Evolutionary conservation across 2,329 filamentous ascomycete species (phyloP).

Genomic region (Coniochaeta hoffmannii): DNA sequence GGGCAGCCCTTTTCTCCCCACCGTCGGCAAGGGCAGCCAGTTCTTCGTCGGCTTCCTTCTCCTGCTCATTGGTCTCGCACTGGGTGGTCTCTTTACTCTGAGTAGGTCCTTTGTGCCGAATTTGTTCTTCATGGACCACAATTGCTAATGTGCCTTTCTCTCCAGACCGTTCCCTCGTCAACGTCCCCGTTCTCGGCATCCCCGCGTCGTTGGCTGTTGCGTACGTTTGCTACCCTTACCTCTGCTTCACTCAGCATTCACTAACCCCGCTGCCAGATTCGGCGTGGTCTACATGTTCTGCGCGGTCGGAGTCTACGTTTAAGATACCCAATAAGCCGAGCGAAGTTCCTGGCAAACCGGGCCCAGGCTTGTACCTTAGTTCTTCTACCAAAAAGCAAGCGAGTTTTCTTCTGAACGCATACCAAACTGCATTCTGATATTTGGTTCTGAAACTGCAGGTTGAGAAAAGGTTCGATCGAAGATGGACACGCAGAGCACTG

Average conservation of each 20-base stretch:
- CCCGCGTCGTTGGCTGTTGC: conserved; percentile 85
- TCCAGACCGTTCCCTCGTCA: conserved; percentile 73
- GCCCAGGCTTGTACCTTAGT: conserved; percentile 31
- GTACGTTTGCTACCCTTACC: conserved; percentile 45
- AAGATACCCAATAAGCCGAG: conserved; percentile 36
- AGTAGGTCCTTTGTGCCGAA: conserved; percentile 48
- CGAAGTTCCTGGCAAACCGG: conserved; percentile 9
- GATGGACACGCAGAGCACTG: conserved; percentile 12
- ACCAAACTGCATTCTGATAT: conserved; percentile 3
- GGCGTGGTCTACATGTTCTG: conserved; percentile 98
- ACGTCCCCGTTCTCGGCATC: conserved; percentile 68
- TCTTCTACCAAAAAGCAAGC: conserved; percentile 20
- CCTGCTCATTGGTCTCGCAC: conserved; percentile 61
- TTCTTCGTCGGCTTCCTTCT: conserved; percentile 75
- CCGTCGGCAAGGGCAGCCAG: conserved; percentile 74
- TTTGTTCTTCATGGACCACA: not conserved
- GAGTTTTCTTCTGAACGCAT: conserved; percentile 12
- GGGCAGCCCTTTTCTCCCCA: conserved; percentile 74
- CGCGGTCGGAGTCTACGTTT: conserved; percentile 97
- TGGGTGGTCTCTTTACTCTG: conserved; percentile 76
- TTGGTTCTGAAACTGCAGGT: not conserved
- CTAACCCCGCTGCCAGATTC: conserved; percentile 50
- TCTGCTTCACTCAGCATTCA: conserved; percentile 8
- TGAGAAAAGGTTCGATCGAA: not conserved
- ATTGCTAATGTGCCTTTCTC: conserved; percentile 12